Conservation (phyloP, 1,139 yeast genomes). For the Hanseniaspora sp. region DNA sequence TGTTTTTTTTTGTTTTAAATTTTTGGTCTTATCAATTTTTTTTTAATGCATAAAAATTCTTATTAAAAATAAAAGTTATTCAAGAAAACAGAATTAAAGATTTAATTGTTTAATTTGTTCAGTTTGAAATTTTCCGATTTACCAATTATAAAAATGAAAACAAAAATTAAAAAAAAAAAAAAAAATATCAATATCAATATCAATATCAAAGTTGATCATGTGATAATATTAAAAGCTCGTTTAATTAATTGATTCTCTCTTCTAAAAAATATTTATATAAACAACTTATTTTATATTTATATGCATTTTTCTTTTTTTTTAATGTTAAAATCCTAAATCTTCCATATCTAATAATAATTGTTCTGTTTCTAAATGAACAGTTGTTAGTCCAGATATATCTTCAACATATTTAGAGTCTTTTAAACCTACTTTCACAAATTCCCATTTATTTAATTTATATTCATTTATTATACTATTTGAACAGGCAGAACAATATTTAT, state of each 20-base stretch:
- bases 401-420: constrained; percentile 58
- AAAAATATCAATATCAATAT: too few species aligned
- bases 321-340: not conserved
- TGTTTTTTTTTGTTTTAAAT: not conserved
- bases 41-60: too few species aligned
- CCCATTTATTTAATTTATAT: constrained; percentile 57
- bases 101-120: too few species aligned
- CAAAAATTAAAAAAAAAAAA: not conserved
- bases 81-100: too few species aligned
- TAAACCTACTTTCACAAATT: constrained; percentile 60
- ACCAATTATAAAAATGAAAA: not conserved
- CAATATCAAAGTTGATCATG: not conserved
- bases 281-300: too few species aligned
- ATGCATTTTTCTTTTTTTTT: too few species aligned
- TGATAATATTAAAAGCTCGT: too few species aligned
- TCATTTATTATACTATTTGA: constrained; percentile 45
- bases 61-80: too few species aligned
- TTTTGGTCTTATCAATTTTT: too few species aligned
- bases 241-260: too few species aligned
- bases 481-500: constrained; percentile 76
- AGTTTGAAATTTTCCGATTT: too few species aligned
- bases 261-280: too few species aligned
- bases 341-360: constrained; percentile 40
- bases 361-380: constrained; percentile 66
- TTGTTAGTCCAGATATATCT: constrained; percentile 61